phyloP scores from a whole-genome alignment of 176 grass and related monocot species.

The Avena sativa region DNA sequence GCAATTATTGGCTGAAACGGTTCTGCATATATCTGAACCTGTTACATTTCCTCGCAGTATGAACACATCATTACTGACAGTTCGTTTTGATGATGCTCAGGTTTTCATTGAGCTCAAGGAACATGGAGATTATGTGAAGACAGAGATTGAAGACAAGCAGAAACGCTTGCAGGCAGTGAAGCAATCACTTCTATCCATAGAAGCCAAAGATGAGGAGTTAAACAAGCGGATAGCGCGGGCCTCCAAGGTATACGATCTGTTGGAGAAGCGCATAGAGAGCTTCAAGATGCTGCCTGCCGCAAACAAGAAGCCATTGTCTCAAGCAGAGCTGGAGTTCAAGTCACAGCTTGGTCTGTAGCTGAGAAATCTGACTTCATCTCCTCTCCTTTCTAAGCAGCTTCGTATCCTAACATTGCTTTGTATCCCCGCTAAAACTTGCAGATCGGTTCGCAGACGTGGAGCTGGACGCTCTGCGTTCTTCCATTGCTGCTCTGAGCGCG shows the following conservation, averaged over 20 bases:
- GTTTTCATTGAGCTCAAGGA: constrained; percentile 94
- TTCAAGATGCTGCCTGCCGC: constrained; percentile 82
- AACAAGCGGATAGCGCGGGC: constrained; percentile 58
- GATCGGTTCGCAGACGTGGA: constrained; percentile 83
- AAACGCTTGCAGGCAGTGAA: constrained; percentile 69
- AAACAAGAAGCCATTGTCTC: constrained; percentile 93
- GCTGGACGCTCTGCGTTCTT: constrained; percentile 74
- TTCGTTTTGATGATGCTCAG: constrained; percentile 57
- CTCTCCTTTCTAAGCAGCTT: background rate
- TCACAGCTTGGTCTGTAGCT: constrained; percentile 68
- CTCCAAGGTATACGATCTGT: constrained; percentile 64
- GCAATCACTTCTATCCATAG: constrained; percentile 66
- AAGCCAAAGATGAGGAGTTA: constrained; percentile 70
- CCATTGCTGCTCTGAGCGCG: constrained; percentile 68
- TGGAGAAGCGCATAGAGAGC: constrained; percentile 82
- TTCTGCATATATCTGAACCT: constrained; percentile 4
- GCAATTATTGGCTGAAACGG: background rate
- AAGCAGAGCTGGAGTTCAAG: constrained; percentile 90
- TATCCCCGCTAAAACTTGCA: constrained; percentile 42
- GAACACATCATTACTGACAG: constrained; percentile 8
- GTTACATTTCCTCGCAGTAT: background rate
- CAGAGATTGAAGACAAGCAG: constrained; percentile 78
- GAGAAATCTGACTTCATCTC: background rate
- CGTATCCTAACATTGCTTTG: constrained; percentile 12
- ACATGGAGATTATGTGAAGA: constrained; percentile 66